phyloP scores from a whole-genome alignment of 2,329 filamentous ascomycete species.

The Ophiostoma pallidulum region DNA sequence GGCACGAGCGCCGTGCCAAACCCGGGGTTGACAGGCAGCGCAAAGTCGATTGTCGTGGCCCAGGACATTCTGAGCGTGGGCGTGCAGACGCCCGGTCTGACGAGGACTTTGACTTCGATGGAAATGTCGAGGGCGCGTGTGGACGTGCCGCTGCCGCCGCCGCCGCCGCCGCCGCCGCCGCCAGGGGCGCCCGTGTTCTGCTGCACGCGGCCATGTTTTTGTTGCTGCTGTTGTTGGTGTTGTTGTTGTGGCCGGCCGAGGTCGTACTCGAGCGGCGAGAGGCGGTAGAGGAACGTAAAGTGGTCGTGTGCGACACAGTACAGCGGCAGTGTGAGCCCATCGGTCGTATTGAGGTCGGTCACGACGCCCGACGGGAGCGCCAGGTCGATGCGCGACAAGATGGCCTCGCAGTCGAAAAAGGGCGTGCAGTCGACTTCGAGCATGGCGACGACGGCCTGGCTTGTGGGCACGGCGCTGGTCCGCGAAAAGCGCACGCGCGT shows the following conservation, averaged over 20 bases:
- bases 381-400: constrained; percentile 50
- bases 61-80: constrained; percentile 57
- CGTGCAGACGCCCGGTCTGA: constrained; percentile 46
- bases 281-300: constrained; percentile 63
- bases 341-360: constrained; percentile 41
- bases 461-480: constrained; percentile 48
- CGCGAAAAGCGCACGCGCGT: constrained; percentile 64
- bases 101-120: constrained; percentile 49
- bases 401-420: constrained; percentile 57
- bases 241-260: constrained; percentile 25
- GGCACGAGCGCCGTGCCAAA: constrained; percentile 44
- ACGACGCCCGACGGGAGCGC: constrained; percentile 48
- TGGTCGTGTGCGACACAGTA: constrained; percentile 63
- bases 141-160: constrained; percentile 13
- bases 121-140: constrained; percentile 47
- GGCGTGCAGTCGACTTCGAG: constrained; percentile 67
- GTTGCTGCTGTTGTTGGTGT: background rate
- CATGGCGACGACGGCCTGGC: constrained; percentile 55
- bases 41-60: constrained; percentile 62
- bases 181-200: too few species aligned
- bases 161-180: background rate
- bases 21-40: constrained; percentile 52
- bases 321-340: constrained; percentile 44
- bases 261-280: constrained; percentile 44
- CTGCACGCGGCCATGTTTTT: too few species aligned